phyloP scores from a whole-genome alignment of 305 asterid genomes.

The Fraxinus albicans region DNA sequence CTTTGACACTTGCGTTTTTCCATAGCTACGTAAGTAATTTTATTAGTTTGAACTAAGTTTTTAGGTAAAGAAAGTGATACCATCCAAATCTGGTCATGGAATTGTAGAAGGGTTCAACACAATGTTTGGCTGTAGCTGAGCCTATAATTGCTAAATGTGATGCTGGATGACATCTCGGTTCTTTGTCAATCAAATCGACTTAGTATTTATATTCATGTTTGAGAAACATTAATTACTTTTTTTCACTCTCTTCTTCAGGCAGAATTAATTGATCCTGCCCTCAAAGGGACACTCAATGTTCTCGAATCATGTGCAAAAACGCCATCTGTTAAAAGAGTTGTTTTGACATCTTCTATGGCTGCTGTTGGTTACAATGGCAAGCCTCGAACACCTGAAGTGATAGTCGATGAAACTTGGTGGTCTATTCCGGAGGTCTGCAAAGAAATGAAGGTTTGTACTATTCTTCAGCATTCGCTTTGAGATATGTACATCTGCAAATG shows the following conservation, averaged over 20 bases:
- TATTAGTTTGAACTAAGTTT: neutral
- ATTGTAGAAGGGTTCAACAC: neutral
- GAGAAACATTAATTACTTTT: neutral
- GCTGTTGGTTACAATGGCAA: slow-evolving; percentile 48
- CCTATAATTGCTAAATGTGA: neutral
- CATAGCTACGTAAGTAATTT: neutral
- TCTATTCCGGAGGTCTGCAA: slow-evolving; percentile 46
- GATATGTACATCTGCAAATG: neutral
- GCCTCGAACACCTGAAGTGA: slow-evolving; percentile 53
- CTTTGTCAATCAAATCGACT: neutral
- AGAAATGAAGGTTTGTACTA: slow-evolving; percentile 32
- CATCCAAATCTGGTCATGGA: neutral
- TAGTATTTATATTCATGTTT: neutral
- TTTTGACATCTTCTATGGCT: slow-evolving; percentile 41
- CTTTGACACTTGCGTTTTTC: neutral
- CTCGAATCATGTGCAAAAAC: slow-evolving; percentile 52
- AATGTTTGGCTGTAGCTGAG: neutral
- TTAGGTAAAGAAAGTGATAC: neutral
- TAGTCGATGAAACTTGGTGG: slow-evolving; percentile 64
- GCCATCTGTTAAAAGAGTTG: slow-evolving; percentile 32
- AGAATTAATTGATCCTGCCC: slow-evolving; percentile 61
- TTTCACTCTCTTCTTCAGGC: slow-evolving; percentile 32
- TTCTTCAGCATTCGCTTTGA: neutral
- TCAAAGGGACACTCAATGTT: slow-evolving; percentile 65
- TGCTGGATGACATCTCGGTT: neutral